These are phyloP conservation scores for Ophidiomyces ophidiicola DNA, from an alignment of 2,329 filamentous ascomycete genomes.

Conservation along the genomic window DNA sequence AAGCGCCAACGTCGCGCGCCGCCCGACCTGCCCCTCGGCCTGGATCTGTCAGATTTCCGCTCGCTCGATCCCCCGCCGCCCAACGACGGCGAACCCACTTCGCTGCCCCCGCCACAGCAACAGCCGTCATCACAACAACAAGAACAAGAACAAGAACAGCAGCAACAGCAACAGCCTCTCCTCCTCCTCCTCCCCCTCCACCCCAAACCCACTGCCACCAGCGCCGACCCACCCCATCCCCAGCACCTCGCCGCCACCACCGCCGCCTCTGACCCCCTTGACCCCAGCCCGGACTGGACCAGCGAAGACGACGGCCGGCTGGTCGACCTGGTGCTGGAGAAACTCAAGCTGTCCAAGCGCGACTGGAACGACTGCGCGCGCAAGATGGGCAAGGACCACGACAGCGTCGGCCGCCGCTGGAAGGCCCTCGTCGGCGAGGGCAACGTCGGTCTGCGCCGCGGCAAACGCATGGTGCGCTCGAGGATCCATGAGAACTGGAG, in stretches of 20 bases:
- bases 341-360: conserved; percentile 31
- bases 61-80: conserved; percentile 26
- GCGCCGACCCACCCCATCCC: background rate
- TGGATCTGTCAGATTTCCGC: conserved; percentile 35
- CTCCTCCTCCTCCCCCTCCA: background rate
- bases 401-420: conserved; percentile 34
- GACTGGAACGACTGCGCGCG: conserved; percentile 38
- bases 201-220: background rate
- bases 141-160: conserved; percentile 15
- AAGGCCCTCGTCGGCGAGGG: conserved; percentile 32
- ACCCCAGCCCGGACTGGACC: conserved; percentile 23
- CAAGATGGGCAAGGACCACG: conserved; percentile 31
- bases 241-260: conserved; percentile 3
- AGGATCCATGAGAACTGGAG: conserved; percentile 22
- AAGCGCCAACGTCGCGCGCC: conserved; percentile 35
- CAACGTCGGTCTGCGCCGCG: conserved; percentile 31
- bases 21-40: conserved; percentile 34
- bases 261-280: conserved; percentile 2
- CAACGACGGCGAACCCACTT: conserved; percentile 1
- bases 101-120: background rate
- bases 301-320: conserved; percentile 33
- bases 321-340: conserved; percentile 34
- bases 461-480: conserved; percentile 20
- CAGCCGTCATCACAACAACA: conserved; percentile 11
- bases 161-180: conserved; percentile 15